Base-by-base conservation (phyloP, 23 red algal genomes). In the Cyanidioschyzon merolae region DNA sequence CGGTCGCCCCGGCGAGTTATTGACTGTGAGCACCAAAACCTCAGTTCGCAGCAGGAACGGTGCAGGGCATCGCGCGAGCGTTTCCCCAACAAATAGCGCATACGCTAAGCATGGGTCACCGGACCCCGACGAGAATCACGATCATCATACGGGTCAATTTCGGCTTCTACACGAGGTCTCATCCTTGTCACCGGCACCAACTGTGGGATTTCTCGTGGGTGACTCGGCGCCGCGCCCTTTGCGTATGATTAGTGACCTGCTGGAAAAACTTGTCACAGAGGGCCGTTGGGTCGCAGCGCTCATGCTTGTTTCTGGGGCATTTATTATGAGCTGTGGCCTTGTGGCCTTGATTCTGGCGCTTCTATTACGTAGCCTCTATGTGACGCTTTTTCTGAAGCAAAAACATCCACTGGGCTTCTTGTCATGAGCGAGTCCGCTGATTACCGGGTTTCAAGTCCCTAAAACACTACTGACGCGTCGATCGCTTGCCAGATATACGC, bases 201-300 rank as follows among this genome's bases (percentile, higher is more conserved):
- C 63, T 3, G 63, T 35, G 2, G 63, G 63, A 3, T 27, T 71
- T 7, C 63, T 71, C 12, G 63, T 71, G 16, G 63, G 63, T 71
- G 63, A 71, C 63, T 71, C 63, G 63, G 63, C 63, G 29, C 63
- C 63, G 29, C 21, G 32, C 12, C n/a, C 32, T 25, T 71, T 71
- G 63, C 63, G 63, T 7, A 35, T 71, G 29, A 17, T 71, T 35
- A 71, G 63, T 27, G 63, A 71, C 63, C 32, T 25, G 63, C 32
- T 71, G 12, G 63, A 71, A 35, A 7, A 27, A 35, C 63, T 71
- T 7, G 63, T 71, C 2, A 35, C 32, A 7, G n/a, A 71, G 63
- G 63, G 63, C n/a, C 63, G 63, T 71, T 71, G 63, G 63, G 29
- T 71, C 7, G 63, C 63, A 3, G 63, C 63, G 63, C 29, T 71